These are phyloP conservation scores for Suhomyces tanzawaensis DNA, from an alignment of 805 yeast species.

Conservation along the genomic window DNA sequence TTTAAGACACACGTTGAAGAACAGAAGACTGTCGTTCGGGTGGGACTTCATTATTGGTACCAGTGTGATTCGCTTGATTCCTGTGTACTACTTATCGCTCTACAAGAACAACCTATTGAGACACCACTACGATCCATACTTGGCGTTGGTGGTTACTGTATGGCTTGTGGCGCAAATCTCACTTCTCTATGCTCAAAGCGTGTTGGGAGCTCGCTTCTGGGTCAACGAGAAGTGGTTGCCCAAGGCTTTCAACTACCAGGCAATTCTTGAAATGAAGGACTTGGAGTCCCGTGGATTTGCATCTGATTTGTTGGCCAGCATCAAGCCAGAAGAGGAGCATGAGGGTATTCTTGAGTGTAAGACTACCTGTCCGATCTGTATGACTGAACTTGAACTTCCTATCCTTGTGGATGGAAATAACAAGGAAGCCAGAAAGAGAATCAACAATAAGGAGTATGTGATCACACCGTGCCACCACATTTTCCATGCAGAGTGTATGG, in stretches of 20 bases:
- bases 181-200: slow-evolving; percentile 59
- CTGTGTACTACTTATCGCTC: slow-evolving; percentile 61
- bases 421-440: slow-evolving; percentile 8
- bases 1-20: slow-evolving; percentile 69
- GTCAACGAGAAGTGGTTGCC: slow-evolving; percentile 72
- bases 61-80: slow-evolving; percentile 58
- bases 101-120: slow-evolving; percentile 58
- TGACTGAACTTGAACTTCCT: slow-evolving; percentile 70
- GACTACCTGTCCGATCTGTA: slow-evolving; percentile 86
- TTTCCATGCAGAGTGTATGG: slow-evolving; percentile 86
- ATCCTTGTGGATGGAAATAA: slow-evolving; percentile 22
- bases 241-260: slow-evolving; percentile 83
- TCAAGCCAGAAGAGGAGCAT: slow-evolving; percentile 22
- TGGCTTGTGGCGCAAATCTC: slow-evolving; percentile 66
- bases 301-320: slow-evolving; percentile 44
- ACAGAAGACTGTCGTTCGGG: slow-evolving; percentile 57
- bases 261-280: slow-evolving; percentile 55
- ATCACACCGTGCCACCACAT: slow-evolving; percentile 90
- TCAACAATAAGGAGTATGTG: slow-evolving; percentile 48
- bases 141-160: slow-evolving; percentile 43
- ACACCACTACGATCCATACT: slow-evolving; percentile 59
- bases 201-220: slow-evolving; percentile 80
- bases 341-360: slow-evolving; percentile 38
- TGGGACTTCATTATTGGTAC: slow-evolving; percentile 79
- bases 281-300: slow-evolving; percentile 59